Base-by-base conservation (phyloP, 768 basidiomycete genomes). In the Lactarius akahatsu region DNA sequence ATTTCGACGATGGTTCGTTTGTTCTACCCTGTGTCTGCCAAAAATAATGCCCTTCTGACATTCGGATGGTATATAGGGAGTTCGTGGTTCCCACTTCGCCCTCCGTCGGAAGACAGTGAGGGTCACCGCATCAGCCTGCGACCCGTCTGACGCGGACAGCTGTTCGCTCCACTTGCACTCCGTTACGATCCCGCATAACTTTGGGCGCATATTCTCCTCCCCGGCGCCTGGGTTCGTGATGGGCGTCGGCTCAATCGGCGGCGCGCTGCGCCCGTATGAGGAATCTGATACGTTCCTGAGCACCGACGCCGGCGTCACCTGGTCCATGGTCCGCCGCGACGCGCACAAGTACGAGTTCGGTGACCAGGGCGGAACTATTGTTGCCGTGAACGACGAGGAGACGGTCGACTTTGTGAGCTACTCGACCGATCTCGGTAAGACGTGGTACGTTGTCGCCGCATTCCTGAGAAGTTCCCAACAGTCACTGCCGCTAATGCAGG, bases 341-440 rank as follows among this genome's bases (percentile, higher is more conserved):
- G 91, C 96, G 0, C 89, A 93, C 74, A 94, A 95, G 77, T 98
- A 98, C 73, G 95, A 98, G 77, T 96, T 98, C 74, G 97, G 97
- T 6, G 97, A 97, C 72, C 82, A 83, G 72, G 97, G 84, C 0
- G 90, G 90, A 71, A 84, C 98, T 36, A 73, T 91, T 40, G 85
- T 98, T 13, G 79, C 88, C 30, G 85, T 94, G 4, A 88, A 96
- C 70, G 94, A 99, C 71, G 96, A 98, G 72, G 87, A 91, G 43
- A 73, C 77, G 30, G 88, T 87, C 4, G 85, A 90, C 67, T 78
- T 77, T 18, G 78, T 97, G 23, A 79, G 79, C 50, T 98, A 96
- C 74, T 93, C 92, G 8, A 83, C 86, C 34, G 90, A 99, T 74
- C 81, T 91, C 30, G 96, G 97, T 7, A 79, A 81, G 64, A 87